A percentile compares a stretch with the other conserved stretches of the same genome.
phyloP scores from a whole-genome alignment of 768 basidiomycete species.

The Strobilomyces echinocephalus region DNA sequence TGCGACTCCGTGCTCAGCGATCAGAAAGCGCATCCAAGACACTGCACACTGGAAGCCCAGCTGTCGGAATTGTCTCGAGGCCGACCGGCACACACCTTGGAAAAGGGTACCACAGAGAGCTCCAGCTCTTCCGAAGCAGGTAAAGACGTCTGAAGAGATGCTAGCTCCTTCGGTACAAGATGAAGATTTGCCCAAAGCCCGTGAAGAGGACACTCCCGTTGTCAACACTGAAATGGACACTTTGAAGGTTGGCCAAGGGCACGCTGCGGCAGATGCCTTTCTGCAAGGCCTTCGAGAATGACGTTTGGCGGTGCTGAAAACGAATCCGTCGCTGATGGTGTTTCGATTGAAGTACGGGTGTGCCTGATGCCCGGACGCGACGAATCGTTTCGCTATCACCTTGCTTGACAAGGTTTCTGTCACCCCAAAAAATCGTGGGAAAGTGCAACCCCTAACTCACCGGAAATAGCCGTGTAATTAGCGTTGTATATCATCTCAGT shows the following conservation, averaged over 20 bases:
- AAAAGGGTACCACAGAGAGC: constrained; percentile 7
- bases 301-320: constrained; percentile 15
- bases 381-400: constrained; percentile 17
- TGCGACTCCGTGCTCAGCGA: constrained; percentile 10
- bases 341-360: constrained; percentile 2
- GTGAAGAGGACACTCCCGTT: constrained; percentile 2
- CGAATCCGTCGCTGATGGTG: constrained; percentile 6
- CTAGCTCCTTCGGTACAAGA: background rate
- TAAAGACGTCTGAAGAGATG: constrained; percentile 11
- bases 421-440: too few relatives aligned
- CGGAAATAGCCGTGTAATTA: too few relatives aligned
- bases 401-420: too few relatives aligned
- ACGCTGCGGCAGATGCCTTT: constrained; percentile 11
- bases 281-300: constrained; percentile 7
- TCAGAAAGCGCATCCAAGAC: constrained; percentile 13
- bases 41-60: constrained; percentile 7
- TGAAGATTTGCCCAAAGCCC: constrained; percentile 10
- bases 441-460: too few relatives aligned
- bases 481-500: too few relatives aligned
- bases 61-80: background rate
- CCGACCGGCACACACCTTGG: constrained; percentile 1
- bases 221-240: constrained; percentile 12
- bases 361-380: background rate
- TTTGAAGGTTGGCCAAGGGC: constrained; percentile 9
- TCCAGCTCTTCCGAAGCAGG: constrained; percentile 14